Percentiles rank a stretch among this genome's conserved stretches.
phyloP scores from a whole-genome alignment of 768 basidiomycete species.

The Hypsizygus marmoreus region DNA sequence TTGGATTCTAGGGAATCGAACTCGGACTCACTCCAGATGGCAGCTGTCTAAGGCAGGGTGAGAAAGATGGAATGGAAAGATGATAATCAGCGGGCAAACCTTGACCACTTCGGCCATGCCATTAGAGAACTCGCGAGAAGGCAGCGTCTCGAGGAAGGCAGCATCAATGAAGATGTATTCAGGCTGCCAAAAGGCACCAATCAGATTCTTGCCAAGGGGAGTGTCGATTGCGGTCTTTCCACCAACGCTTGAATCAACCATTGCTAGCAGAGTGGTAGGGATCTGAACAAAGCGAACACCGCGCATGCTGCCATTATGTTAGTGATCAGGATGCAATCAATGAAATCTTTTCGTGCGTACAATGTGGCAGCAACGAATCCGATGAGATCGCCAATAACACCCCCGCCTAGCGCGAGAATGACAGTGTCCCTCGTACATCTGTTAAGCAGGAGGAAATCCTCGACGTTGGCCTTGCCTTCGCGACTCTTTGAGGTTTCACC shows the following conservation, averaged over 20 bases:
- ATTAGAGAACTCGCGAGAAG: conserved; percentile 92
- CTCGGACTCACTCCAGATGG: conserved; percentile 95
- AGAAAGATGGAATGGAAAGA: conserved; percentile 1
- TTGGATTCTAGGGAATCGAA: conserved; percentile 88
- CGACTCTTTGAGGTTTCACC: conserved; percentile 94
- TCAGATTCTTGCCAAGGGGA: conserved; percentile 96
- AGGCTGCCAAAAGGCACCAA: conserved; percentile 99
- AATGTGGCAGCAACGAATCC: conserved; percentile 98
- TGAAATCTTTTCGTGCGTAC: conserved; percentile 51
- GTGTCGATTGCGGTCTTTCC: conserved; percentile 99
- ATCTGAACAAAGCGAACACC: conserved; percentile 95
- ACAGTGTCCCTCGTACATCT: conserved; percentile 93
- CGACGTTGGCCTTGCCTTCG: conserved; percentile 88
- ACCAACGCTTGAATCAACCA: conserved; percentile 98
- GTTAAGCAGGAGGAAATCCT: conserved; percentile 88
- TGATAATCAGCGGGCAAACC: conserved; percentile 43
- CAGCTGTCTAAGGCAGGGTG: conserved; percentile 77
- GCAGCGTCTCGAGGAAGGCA: conserved; percentile 92
- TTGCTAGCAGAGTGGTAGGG: conserved; percentile 93
- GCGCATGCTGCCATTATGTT: conserved; percentile 76
- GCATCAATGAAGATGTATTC: conserved; percentile 97
- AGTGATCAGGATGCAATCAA: conserved; percentile 8
- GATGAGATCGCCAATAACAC: conserved; percentile 95
- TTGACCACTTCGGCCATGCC: conserved; percentile 99
- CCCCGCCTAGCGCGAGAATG: conserved; percentile 91